phyloP scores from a whole-genome alignment of 352 stramenopile species.

The Peronospora farinosa region DNA sequence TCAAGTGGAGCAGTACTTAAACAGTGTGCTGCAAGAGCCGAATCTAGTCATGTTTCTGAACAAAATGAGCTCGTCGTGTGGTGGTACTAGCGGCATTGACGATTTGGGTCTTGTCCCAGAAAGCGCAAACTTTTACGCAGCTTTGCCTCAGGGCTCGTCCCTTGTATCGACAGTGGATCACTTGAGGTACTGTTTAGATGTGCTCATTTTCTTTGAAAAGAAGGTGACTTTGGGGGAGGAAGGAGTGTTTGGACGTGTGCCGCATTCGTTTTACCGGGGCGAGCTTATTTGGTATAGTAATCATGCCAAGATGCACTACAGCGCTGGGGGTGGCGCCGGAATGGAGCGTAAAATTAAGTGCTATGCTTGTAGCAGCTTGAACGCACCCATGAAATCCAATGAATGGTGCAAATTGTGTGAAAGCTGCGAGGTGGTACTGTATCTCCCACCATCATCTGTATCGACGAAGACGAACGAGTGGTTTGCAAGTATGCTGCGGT shows the following conservation, averaged over 20 bases:
- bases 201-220: constrained; percentile 85
- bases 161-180: constrained; percentile 62
- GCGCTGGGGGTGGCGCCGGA: constrained; percentile 21
- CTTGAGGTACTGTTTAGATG: constrained; percentile 77
- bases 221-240: constrained; percentile 68
- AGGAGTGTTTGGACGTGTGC: constrained; percentile 59
- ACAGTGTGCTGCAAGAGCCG: constrained; percentile 66
- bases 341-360: constrained; percentile 66
- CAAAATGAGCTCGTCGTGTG: constrained; percentile 57
- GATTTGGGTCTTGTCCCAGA: constrained; percentile 61
- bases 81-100: constrained; percentile 18
- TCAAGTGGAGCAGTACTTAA: constrained; percentile 79
- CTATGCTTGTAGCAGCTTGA: constrained; percentile 66
- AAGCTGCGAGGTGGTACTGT: constrained; percentile 68
- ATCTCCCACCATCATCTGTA: constrained; percentile 69
- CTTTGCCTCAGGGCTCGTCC: constrained; percentile 37
- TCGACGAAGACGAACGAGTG: constrained; percentile 76
- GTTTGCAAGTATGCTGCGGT: constrained; percentile 66
- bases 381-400: constrained; percentile 54
- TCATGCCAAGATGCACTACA: constrained; percentile 30
- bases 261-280: constrained; percentile 69
- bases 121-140: constrained; percentile 66
- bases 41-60: constrained; percentile 60
- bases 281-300: constrained; percentile 64
- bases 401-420: constrained; percentile 74